Evolutionary conservation across 192 early-diverging fungal species (phyloP).

Genomic region (Coemansia sp.): DNA sequence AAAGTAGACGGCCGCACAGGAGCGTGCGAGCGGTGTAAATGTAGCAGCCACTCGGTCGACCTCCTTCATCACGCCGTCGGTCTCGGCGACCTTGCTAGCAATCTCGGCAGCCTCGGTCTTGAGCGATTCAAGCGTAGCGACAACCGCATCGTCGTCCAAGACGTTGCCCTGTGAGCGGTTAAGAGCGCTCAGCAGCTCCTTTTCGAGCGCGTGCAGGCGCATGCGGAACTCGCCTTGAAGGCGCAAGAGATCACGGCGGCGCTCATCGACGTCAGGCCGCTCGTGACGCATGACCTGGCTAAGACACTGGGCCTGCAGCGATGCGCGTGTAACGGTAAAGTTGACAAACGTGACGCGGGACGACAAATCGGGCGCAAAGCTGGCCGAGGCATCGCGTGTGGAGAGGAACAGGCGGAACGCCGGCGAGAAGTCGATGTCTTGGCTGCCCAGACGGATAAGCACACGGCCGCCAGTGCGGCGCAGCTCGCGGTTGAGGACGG

Average conservation of each 20-base stretch:
- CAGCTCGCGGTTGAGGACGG: slow-evolving; percentile 96
- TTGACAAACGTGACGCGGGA: slow-evolving; percentile 98
- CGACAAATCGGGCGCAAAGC: slow-evolving; percentile 95
- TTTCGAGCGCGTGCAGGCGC: slow-evolving; percentile 88
- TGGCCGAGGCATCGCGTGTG: slow-evolving; percentile 90
- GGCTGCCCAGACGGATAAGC: slow-evolving; percentile 89
- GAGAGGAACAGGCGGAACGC: slow-evolving; percentile 91
- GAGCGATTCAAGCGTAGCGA: slow-evolving; percentile 89
- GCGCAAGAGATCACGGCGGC: slow-evolving; percentile 88
- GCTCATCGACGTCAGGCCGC: slow-evolving; percentile 91
- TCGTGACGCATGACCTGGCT: slow-evolving; percentile 93
- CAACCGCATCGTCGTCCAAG: slow-evolving; percentile 93
- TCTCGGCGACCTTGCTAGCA: slow-evolving; percentile 86
- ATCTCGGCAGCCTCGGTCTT: slow-evolving; percentile 97
- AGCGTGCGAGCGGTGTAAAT: slow-evolving; percentile 88
- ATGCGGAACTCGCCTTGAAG: slow-evolving; percentile 97
- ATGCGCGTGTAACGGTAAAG: slow-evolving; percentile 95
- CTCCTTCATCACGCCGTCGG: slow-evolving; percentile 91
- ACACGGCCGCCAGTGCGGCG: slow-evolving; percentile 94
- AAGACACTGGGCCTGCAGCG: slow-evolving; percentile 96
- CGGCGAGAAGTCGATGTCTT: slow-evolving; percentile 99
- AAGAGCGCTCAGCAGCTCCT: slow-evolving; percentile 86
- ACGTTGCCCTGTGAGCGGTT: slow-evolving; percentile 96
- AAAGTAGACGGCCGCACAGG: slow-evolving; percentile 94
- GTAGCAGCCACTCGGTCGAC: slow-evolving; percentile 87